A percentile compares a stretch with the other conserved stretches of the same genome.
These are phyloP conservation scores for Podila clonocystis DNA, from an alignment of 192 early-diverging fungal genomes.

Conservation along the genomic window DNA sequence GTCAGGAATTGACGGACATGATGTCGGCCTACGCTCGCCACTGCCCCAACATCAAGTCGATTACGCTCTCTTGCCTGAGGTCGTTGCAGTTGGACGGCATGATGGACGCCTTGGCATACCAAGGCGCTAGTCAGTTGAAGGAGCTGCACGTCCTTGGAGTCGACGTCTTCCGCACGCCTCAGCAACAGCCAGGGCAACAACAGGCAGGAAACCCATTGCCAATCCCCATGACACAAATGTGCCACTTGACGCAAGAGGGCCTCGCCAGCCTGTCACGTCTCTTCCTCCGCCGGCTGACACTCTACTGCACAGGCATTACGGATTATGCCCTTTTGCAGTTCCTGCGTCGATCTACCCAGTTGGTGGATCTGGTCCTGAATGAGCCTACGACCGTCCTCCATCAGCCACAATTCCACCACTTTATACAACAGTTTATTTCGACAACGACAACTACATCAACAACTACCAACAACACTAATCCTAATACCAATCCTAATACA, in stretches of 20 bases:
- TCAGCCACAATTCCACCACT: slow-evolving; percentile 27
- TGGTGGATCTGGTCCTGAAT: slow-evolving; percentile 37
- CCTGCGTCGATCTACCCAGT: slow-evolving; percentile 5
- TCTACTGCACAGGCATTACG: slow-evolving; percentile 49
- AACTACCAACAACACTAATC: neutral
- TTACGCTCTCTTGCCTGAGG: slow-evolving; percentile 38
- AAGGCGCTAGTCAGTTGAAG: slow-evolving; percentile 10
- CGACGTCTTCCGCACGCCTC: slow-evolving; percentile 16
- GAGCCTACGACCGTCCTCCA: slow-evolving; percentile 42
- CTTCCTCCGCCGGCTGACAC: slow-evolving; percentile 25
- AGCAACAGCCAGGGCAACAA: slow-evolving; percentile 9
- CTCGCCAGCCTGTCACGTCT: slow-evolving; percentile 23
- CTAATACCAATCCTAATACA: neutral
- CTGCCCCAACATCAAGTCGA: slow-evolving; percentile 27
- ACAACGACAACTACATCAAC: neutral
- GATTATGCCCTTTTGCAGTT: slow-evolving; percentile 38
- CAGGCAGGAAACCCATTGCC: slow-evolving; percentile 3
- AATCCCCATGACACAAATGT: slow-evolving; percentile 33
- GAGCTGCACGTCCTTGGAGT: slow-evolving; percentile 46
- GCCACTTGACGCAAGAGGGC: slow-evolving; percentile 17
- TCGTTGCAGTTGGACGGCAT: slow-evolving; percentile 28
- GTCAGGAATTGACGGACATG: slow-evolving; percentile 32
- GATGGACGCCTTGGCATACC: slow-evolving; percentile 14
- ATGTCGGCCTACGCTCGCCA: slow-evolving; percentile 29
- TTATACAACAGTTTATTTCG: slow-evolving; percentile 21